These are phyloP conservation scores for Aspergillus udagawae DNA, from an alignment of 2,329 filamentous ascomycete species.

Conservation along the genomic window DNA sequence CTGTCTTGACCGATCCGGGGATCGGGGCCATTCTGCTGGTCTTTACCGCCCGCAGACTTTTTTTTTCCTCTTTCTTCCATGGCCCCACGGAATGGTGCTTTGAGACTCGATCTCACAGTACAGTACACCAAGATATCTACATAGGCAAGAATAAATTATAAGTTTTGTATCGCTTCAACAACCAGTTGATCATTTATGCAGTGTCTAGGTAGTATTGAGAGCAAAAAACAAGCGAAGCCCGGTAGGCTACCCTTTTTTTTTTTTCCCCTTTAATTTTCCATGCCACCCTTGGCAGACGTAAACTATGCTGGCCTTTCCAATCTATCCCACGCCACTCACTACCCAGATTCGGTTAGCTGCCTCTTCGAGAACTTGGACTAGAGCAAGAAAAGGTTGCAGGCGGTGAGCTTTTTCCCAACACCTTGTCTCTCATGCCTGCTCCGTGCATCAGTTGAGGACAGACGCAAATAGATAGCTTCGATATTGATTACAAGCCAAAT, in stretches of 20 bases:
- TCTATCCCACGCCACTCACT: not conserved
- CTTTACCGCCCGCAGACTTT: constrained; percentile 15
- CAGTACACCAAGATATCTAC: not conserved
- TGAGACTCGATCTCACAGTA: not conserved
- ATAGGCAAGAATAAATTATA: not conserved
- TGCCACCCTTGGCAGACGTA: not conserved
- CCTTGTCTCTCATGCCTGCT: not conserved
- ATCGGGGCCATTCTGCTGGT: constrained; percentile 15
- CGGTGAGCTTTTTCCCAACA: not conserved
- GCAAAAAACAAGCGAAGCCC: not conserved
- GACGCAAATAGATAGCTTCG: not conserved
- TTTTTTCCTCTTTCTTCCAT: constrained; percentile 7
- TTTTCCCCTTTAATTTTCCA: not conserved
- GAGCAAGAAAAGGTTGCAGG: not conserved
- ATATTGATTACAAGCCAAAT: not conserved
- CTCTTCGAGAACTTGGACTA: not conserved
- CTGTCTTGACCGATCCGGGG: constrained; percentile 17
- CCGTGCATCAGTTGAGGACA: not conserved
- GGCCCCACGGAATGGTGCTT: not conserved
- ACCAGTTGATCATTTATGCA: not conserved
- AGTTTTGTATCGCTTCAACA: not conserved
- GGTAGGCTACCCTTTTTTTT: not conserved
- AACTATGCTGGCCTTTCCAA: not conserved
- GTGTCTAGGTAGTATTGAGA: not conserved
- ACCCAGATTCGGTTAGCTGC: not conserved